These are phyloP conservation scores for Lactarius hatsudake DNA, from an alignment of 768 basidiomycete species.

Conservation along the genomic window DNA sequence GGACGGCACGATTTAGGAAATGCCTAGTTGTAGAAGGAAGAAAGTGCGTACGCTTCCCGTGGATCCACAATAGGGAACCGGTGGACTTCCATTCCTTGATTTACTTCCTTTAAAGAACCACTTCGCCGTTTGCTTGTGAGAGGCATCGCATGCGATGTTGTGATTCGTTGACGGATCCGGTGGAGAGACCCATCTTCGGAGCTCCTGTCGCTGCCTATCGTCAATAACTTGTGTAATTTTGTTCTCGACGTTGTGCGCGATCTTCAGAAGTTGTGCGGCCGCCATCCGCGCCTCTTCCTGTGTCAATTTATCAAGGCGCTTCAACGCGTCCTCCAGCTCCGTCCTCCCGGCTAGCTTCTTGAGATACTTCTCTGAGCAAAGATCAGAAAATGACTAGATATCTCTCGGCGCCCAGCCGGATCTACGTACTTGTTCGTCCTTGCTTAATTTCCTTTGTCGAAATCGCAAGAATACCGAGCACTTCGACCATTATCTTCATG, in stretches of 20 bases:
- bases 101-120: background rate
- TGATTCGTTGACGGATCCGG: background rate
- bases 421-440: background rate
- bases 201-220: background rate
- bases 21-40: too few relatives aligned
- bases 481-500: background rate
- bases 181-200: background rate
- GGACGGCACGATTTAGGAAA: too few relatives aligned
- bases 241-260: too few relatives aligned
- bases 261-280: too few relatives aligned
- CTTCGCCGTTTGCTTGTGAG: background rate
- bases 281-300: too few relatives aligned
- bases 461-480: background rate
- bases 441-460: background rate
- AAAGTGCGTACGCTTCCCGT: too few relatives aligned
- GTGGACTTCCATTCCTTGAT: too few relatives aligned
- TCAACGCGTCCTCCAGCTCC: too few relatives aligned
- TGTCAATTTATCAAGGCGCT: too few relatives aligned
- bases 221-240: background rate
- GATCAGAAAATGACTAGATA: background rate
- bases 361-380: too few relatives aligned
- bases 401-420: background rate
- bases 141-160: background rate
- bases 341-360: too few relatives aligned
- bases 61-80: too few relatives aligned